These are phyloP conservation scores for Ascochyta fabae DNA, from an alignment of 2,329 filamentous ascomycete species.

Conservation along the genomic window DNA sequence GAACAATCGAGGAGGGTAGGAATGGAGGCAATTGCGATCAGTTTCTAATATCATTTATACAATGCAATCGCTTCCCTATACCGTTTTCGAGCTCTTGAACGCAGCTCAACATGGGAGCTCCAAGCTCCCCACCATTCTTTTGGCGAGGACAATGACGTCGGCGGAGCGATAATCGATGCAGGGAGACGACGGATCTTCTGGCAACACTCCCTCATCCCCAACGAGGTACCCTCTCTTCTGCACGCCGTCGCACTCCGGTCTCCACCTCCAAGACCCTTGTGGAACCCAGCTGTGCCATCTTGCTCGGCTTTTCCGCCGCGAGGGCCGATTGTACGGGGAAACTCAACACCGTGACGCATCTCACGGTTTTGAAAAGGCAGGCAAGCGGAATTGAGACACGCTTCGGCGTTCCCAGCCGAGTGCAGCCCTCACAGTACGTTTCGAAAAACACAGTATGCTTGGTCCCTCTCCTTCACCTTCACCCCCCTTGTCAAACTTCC, in stretches of 20 bases:
- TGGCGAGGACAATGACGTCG: conserved; percentile 34
- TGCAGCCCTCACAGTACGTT: background rate
- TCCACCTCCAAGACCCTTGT: conserved; percentile 29
- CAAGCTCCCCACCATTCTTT: conserved; percentile 27
- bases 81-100: conserved; percentile 13
- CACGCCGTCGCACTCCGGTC: conserved; percentile 23
- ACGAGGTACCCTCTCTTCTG: conserved; percentile 30
- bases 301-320: conserved; percentile 6
- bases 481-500: too few relatives aligned
- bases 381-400: background rate
- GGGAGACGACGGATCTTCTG: conserved; percentile 23
- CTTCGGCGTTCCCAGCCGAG: background rate
- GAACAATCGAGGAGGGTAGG: background rate
- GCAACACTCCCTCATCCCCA: conserved; percentile 15
- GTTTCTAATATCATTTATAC: conserved; percentile 6
- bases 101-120: conserved; percentile 17
- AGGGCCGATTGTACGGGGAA: conserved; percentile 6
- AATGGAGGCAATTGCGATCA: background rate
- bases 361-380: background rate
- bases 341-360: conserved; percentile 1
- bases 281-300: conserved; percentile 6
- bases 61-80: conserved; percentile 17
- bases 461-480: too few relatives aligned
- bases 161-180: conserved; percentile 23
- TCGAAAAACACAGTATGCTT: background rate